Conservation (phyloP, 2,329 filamentous ascomycete genomes). For the Capronia coronata region DNA sequence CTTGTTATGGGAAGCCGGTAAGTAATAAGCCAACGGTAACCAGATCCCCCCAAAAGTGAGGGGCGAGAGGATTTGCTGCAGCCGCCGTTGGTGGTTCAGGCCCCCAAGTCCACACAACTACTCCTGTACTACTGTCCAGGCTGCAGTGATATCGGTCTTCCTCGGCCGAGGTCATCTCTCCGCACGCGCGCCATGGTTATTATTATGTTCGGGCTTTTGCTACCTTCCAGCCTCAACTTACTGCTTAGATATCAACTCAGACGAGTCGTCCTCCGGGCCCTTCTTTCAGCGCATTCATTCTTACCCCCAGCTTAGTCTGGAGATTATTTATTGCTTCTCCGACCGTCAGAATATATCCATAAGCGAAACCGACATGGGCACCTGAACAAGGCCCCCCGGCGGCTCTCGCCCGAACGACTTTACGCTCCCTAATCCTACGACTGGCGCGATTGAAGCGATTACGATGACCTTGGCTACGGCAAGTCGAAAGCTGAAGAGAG, state of each 20-base stretch:
- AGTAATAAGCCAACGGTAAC: too few relatives aligned
- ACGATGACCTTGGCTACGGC: conserved; percentile 28
- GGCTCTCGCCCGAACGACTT: not conserved
- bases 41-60: too few relatives aligned
- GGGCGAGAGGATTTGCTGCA: too few relatives aligned
- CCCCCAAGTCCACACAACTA: too few relatives aligned
- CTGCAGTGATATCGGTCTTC: not conserved
- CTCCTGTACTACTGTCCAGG: too few relatives aligned
- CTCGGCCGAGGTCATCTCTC: not conserved
- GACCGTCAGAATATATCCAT: not conserved
- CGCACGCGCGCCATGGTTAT: not conserved
- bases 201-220: too few relatives aligned
- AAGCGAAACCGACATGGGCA: conserved; percentile 2
- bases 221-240: too few relatives aligned
- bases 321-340: not conserved
- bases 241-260: too few relatives aligned
- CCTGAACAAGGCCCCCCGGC: conserved; percentile 10
- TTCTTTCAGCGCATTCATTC: not conserved
- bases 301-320: not conserved
- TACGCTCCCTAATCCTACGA: not conserved
- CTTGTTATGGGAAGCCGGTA: too few relatives aligned
- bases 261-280: too few relatives aligned
- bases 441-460: not conserved
- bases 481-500: conserved; percentile 59
- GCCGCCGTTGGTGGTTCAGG: too few relatives aligned